Evolutionary conservation across 495 filamentous ascomycete genomes (phyloP), one percentile per base, ranked within the genome.

Genomic region (Penicillium herquei): DNA sequence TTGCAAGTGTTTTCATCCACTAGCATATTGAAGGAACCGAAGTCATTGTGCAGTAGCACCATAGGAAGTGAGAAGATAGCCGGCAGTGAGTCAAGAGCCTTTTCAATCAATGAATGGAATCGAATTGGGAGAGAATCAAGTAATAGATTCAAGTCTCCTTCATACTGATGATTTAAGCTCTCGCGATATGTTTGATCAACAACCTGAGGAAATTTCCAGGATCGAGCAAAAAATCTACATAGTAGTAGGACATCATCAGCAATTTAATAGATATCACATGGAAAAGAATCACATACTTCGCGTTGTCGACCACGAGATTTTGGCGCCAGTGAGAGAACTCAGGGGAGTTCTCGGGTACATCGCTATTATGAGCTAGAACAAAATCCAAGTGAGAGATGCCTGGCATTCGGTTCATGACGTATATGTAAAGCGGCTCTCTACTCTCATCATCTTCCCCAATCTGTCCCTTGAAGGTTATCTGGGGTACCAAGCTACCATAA

Each of bases 21-120:
- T 21, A 74, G 69, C 49, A 76, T 69, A 50, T 76, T 77, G 61
- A 54, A 71, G 17, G 51, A 39, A 30, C 69, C 65, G 54, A 77
- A 71, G 50, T 70, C 70, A 39, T 44, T 46, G 45, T 74, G 69
- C 8, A 76, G 64, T n/a, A 77, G 63, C 10, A 72, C 72, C 61
- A 69, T 73, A n/a, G 70, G 72, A 7, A 76, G 63, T 14, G 68
- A 71, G 33, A 70, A 50, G 48, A 73, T 72, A 13, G 42, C 48
- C 5, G 63, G 52, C 34, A 74, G 52, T 12, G 63, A 64, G 32
- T 59, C 52, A 26, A 75, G 48, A 51, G 56, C 65, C 3, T 56
- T 52, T 3, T 63, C 59, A 30, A 74, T 70, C 7, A 70, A 61
- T 3, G 64, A 58, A 16, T 58, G 57, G 9, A 43, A 43, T 6